Percentiles rank a stretch among this genome's conserved stretches.
These are phyloP conservation scores for Pugionium cornutum DNA, from an alignment of 345 rosid genomes.

Conservation along the genomic window DNA sequence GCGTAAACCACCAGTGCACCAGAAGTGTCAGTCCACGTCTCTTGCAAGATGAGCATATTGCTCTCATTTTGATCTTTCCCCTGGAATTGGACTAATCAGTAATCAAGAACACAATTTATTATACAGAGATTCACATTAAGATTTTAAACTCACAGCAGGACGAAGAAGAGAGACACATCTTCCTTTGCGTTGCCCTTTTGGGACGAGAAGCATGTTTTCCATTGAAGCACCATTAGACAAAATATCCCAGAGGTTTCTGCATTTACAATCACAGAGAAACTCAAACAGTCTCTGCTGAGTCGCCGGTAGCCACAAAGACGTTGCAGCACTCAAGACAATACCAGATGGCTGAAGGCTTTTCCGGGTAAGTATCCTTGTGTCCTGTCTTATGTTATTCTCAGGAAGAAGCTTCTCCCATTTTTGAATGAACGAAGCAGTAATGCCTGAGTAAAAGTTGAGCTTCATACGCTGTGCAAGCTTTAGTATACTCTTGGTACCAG, in stretches of 20 bases:
- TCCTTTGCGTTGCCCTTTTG: slow-evolving; percentile 46
- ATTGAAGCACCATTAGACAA: slow-evolving; percentile 49
- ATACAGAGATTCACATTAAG: background rate
- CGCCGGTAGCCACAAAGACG: slow-evolving; percentile 68
- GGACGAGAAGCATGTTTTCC: slow-evolving; percentile 48
- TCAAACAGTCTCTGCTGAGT: slow-evolving; percentile 57
- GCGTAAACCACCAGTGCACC: slow-evolving; percentile 66
- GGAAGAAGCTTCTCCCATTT: slow-evolving; percentile 58
- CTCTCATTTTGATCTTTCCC: slow-evolving; percentile 39
- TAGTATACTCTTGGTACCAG: slow-evolving; percentile 54
- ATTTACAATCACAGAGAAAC: slow-evolving; percentile 51
- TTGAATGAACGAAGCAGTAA: slow-evolving; percentile 46
- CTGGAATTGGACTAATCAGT: slow-evolving; percentile 36
- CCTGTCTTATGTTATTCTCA: slow-evolving; percentile 44
- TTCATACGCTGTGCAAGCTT: slow-evolving; percentile 63
- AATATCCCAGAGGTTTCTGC: slow-evolving; percentile 64
- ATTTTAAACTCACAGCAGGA: slow-evolving; percentile 47
- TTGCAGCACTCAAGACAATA: slow-evolving; percentile 55
- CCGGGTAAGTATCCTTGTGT: slow-evolving; percentile 54
- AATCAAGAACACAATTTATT: slow-evolving; percentile 1
- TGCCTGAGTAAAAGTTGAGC: slow-evolving; percentile 56
- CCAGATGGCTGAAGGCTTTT: slow-evolving; percentile 54
- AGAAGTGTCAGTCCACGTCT: slow-evolving; percentile 58
- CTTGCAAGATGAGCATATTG: slow-evolving; percentile 64
- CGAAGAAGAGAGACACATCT: slow-evolving; percentile 57